Conservation (phyloP, 2,329 filamentous ascomycete species). For the Stagonosporopsis rhizophila region DNA sequence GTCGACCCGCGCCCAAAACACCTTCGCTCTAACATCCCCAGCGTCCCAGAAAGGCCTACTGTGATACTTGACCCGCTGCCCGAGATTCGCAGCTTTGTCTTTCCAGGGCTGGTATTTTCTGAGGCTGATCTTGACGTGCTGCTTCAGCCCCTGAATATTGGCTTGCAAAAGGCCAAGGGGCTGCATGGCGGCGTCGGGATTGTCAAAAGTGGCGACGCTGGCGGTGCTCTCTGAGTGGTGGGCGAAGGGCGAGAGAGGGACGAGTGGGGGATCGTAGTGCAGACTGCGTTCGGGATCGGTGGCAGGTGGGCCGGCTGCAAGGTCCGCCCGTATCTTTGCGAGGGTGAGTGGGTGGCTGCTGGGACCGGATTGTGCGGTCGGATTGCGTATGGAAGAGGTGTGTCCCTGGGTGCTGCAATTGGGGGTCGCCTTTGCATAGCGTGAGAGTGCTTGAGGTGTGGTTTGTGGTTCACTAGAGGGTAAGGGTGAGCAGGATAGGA, state of each 20-base stretch:
- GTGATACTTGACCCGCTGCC: background rate
- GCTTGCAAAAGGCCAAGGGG: background rate
- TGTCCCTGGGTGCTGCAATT: background rate
- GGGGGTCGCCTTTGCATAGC: background rate
- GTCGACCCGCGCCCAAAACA: background rate
- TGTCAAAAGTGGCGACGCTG: constrained; percentile 1
- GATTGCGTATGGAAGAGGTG: background rate
- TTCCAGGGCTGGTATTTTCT: background rate
- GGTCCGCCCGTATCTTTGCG: background rate
- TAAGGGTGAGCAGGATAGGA: background rate
- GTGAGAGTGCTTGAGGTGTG: background rate
- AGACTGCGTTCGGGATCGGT: background rate
- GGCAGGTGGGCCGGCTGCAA: background rate
- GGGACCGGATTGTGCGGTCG: background rate
- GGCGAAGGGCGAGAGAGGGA: background rate
- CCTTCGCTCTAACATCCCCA: background rate
- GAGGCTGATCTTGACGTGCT: background rate
- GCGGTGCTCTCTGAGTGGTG: background rate
- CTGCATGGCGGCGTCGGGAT: background rate
- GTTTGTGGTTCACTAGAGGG: background rate
- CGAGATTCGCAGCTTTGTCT: background rate
- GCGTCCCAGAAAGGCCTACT: background rate
- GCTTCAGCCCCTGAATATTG: background rate
- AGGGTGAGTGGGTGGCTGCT: background rate
- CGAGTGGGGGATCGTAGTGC: background rate